phyloP scores from a whole-genome alignment of 2,329 filamentous ascomycete genomes.

The Fusarium poae region DNA sequence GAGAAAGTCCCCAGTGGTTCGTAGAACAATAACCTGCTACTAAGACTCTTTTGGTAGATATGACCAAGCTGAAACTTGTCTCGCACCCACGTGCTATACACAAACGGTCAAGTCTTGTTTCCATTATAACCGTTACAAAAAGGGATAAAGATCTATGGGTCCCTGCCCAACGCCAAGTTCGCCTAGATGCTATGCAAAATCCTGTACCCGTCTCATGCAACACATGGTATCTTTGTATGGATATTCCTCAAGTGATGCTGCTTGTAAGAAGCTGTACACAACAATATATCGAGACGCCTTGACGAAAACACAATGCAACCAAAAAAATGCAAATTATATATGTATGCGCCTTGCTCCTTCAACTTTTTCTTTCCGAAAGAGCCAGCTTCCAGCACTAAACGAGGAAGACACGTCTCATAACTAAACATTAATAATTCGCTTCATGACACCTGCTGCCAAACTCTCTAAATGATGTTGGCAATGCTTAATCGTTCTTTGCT shows the following conservation, averaged over 20 bases:
- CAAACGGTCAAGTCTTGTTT: slow-evolving; percentile 26
- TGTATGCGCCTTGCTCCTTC: slow-evolving; percentile 29
- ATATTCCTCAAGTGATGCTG: slow-evolving; percentile 8
- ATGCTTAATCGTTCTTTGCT: slow-evolving; percentile 57
- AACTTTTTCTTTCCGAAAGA: slow-evolving; percentile 26
- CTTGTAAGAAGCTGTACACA: slow-evolving; percentile 23
- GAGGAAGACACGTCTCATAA: slow-evolving; percentile 22
- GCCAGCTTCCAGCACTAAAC: slow-evolving; percentile 31
- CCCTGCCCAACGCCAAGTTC: slow-evolving; percentile 35
- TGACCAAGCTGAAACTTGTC: slow-evolving; percentile 10
- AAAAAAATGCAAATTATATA: slow-evolving; percentile 22
- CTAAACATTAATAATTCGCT: slow-evolving; percentile 45
- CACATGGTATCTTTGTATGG: slow-evolving; percentile 36
- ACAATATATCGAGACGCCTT: slow-evolving; percentile 25
- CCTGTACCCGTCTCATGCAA: slow-evolving; percentile 36
- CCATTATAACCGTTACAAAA: slow-evolving; percentile 31
- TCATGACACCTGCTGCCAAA: slow-evolving; percentile 8
- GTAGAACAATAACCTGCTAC: neutral
- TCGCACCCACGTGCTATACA: slow-evolving; percentile 18
- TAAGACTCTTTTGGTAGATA: neutral
- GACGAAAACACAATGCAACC: slow-evolving; percentile 24
- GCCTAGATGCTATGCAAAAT: slow-evolving; percentile 38
- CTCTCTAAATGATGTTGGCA: slow-evolving; percentile 59
- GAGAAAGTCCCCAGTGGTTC: neutral
- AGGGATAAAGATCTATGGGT: slow-evolving; percentile 35